phyloP scores from a whole-genome alignment of 2,329 filamentous ascomycete genomes.

The Pseudocercospora vitis region DNA sequence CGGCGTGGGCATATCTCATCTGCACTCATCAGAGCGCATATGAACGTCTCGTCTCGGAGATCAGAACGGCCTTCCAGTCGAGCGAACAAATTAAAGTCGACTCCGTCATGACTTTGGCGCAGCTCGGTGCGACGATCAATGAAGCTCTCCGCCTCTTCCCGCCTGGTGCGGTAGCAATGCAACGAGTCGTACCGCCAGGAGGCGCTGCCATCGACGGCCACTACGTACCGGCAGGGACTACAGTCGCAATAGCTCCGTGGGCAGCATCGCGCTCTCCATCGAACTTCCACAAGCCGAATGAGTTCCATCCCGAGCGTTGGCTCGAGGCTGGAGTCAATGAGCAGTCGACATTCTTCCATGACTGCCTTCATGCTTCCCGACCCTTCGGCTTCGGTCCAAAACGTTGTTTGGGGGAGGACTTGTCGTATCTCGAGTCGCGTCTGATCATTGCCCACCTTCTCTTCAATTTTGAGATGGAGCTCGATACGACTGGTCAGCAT shows the following conservation, averaged over 20 bases:
- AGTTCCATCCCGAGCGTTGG: background rate
- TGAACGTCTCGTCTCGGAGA: background rate
- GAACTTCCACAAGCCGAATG: background rate
- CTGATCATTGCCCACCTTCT: constrained; percentile 14
- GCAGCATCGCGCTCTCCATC: background rate
- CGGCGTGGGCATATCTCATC: constrained; percentile 15
- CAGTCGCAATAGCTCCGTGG: background rate
- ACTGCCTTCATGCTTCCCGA: constrained; percentile 21
- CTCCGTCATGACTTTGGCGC: constrained; percentile 3
- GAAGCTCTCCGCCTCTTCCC: constrained; percentile 11
- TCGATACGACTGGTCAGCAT: background rate
- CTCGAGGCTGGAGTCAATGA: background rate
- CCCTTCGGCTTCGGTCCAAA: constrained; percentile 28
- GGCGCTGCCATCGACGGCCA: background rate
- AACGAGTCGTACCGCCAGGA: background rate
- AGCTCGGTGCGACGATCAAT: constrained; percentile 12
- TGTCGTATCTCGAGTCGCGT: constrained; percentile 42
- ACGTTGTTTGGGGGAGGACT: constrained; percentile 29
- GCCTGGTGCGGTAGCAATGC: background rate
- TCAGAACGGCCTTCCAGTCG: background rate
- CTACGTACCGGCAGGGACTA: background rate
- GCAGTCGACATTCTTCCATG: background rate
- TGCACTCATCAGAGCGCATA: constrained; percentile 6
- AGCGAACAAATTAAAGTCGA: constrained; percentile 5
- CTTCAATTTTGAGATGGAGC: constrained; percentile 13